Conservation (phyloP, 2,329 filamentous ascomycete genomes). For the Trichoderma sp. region DNA sequence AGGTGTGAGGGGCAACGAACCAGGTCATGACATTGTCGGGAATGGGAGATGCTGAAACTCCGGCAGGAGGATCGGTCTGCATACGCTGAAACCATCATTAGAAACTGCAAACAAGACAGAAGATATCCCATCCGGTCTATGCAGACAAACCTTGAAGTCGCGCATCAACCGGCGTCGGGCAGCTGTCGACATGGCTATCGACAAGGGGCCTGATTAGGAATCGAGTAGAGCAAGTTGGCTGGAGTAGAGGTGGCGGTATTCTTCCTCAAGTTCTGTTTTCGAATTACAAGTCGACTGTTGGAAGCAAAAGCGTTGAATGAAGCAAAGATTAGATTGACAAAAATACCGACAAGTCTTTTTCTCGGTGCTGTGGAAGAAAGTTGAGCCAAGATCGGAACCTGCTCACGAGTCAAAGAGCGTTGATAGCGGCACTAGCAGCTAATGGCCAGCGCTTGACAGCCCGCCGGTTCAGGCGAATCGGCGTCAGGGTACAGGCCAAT, state of each 20-base stretch:
- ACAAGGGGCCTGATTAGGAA: neutral
- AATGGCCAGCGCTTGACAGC: neutral
- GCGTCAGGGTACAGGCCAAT: conserved; percentile 2
- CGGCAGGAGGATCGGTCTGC: conserved; percentile 97
- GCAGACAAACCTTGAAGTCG: conserved; percentile 83
- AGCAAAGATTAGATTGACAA: neutral
- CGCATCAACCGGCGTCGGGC: conserved; percentile 96
- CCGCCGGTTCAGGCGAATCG: neutral
- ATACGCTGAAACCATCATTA: conserved; percentile 66
- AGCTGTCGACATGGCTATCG: conserved; percentile 70
- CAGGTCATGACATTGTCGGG: conserved; percentile 98
- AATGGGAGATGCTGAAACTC: conserved; percentile 92
- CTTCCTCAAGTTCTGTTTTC: too few species aligned
- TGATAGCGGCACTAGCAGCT: conserved; percentile 11
- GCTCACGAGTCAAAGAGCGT: conserved; percentile 13
- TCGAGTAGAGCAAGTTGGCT: neutral
- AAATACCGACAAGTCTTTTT: neutral
- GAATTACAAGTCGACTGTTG: neutral
- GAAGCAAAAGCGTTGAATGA: neutral
- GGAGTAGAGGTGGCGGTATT: neutral
- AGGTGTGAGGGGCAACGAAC: conserved; percentile 47
- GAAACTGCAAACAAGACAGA: neutral
- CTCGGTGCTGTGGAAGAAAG: neutral
- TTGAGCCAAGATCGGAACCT: conserved; percentile 1
- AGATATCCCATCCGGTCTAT: neutral